Conservation (phyloP, 2,329 filamentous ascomycete species). For the Tolypocladium sp. region DNA sequence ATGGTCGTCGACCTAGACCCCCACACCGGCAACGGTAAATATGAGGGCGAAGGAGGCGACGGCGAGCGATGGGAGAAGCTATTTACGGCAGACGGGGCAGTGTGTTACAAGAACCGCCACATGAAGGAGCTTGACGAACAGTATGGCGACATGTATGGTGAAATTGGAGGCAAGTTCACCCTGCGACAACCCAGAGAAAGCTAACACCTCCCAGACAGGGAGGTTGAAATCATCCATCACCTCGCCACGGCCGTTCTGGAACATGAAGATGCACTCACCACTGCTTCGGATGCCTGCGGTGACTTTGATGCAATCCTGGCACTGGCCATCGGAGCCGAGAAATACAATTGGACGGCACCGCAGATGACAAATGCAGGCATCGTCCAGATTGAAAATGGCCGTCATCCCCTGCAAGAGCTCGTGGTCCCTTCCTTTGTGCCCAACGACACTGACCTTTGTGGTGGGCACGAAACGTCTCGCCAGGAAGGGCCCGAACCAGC, state of each 20-base stretch:
- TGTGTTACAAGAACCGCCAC: slow-evolving; percentile 78
- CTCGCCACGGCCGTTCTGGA: slow-evolving; percentile 63
- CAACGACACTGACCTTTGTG: slow-evolving; percentile 66
- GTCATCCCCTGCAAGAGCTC: slow-evolving; percentile 81
- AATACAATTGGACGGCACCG: slow-evolving; percentile 64
- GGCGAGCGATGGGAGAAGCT: slow-evolving; percentile 65
- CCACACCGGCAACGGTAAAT: slow-evolving; percentile 48
- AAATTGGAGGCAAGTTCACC: slow-evolving; percentile 62
- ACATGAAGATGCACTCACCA: slow-evolving; percentile 55
- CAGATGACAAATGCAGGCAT: slow-evolving; percentile 60
- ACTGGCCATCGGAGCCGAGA: slow-evolving; percentile 65
- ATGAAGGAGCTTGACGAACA: slow-evolving; percentile 75
- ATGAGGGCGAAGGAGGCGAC: slow-evolving; percentile 47
- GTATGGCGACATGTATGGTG: slow-evolving; percentile 76
- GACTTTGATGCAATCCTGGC: slow-evolving; percentile 82
- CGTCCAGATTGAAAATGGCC: slow-evolving; percentile 66
- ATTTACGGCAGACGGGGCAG: slow-evolving; percentile 61
- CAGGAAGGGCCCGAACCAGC: slow-evolving; percentile 2
- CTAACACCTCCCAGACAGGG: slow-evolving; percentile 50
- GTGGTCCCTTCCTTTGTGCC: slow-evolving; percentile 72
- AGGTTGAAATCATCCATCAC: slow-evolving; percentile 79
- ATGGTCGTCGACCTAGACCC: slow-evolving; percentile 54
- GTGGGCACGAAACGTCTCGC: slow-evolving; percentile 36
- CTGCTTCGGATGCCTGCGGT: slow-evolving; percentile 71
- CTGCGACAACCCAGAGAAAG: neutral